Conservation (phyloP, 345 rosid species). For the Eucalyptus regnans region DNA sequence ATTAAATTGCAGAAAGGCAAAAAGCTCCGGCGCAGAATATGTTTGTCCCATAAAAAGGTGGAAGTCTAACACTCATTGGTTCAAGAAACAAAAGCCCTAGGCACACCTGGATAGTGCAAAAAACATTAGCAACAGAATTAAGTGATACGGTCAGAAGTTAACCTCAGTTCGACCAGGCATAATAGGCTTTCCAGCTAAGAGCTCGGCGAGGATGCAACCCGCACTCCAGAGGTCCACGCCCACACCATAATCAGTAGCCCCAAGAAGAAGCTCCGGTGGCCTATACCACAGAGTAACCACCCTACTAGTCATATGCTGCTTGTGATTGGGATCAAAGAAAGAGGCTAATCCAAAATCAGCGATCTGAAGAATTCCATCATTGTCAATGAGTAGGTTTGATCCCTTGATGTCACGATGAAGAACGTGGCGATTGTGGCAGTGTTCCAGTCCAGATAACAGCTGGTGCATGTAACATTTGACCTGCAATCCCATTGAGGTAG, state of each 20-base stretch:
- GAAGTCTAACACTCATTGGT: neutral
- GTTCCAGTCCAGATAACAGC: constrained; percentile 67
- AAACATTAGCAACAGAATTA: neutral
- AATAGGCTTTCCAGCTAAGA: constrained; percentile 68
- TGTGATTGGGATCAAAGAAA: constrained; percentile 68
- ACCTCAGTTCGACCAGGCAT: constrained; percentile 93
- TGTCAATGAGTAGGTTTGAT: constrained; percentile 73
- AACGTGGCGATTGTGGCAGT: constrained; percentile 56
- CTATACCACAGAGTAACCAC: constrained; percentile 86
- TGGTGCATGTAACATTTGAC: constrained; percentile 68
- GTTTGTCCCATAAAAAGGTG: neutral
- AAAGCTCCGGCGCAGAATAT: neutral
- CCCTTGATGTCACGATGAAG: constrained; percentile 85
- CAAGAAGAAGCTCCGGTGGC: constrained; percentile 86
- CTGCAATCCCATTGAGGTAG: constrained; percentile 14
- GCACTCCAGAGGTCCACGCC: constrained; percentile 88
- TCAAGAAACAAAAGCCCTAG: neutral
- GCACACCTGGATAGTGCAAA: neutral
- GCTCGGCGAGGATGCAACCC: constrained; percentile 73
- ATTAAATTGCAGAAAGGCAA: neutral
- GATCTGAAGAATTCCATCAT: constrained; percentile 59
- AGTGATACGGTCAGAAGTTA: neutral
- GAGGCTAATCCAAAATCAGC: constrained; percentile 87
- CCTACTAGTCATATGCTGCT: constrained; percentile 79
- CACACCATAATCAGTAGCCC: constrained; percentile 73